These are phyloP conservation scores for Selaginella tamariscina DNA, from an alignment of 75 land plant species.

Conservation along the genomic window DNA sequence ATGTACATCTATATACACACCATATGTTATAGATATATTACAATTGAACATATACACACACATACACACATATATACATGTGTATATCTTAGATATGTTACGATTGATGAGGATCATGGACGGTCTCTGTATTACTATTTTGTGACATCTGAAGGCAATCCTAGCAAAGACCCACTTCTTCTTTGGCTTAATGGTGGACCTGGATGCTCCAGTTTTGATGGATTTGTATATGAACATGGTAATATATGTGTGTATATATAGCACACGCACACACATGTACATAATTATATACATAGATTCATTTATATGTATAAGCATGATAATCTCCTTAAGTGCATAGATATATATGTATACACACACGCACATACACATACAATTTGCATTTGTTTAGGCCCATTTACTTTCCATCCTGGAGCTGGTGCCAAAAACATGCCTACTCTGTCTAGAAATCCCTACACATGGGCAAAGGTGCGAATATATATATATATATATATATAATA, in stretches of 20 bases:
- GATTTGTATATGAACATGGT: constrained; percentile 91
- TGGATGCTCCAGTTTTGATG: constrained; percentile 93
- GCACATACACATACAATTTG: no score
- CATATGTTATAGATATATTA: not conserved
- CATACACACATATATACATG: not conserved
- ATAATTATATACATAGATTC: no score
- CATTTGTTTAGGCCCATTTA: no score
- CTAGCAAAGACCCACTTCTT: constrained; percentile 67
- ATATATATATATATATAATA: not conserved
- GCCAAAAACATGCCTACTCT: no score
- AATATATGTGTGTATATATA: no score
- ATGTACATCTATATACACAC: not conserved
- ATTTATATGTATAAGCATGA: no score
- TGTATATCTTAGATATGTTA: constrained; percentile 45
- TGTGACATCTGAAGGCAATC: constrained; percentile 49
- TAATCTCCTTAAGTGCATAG: no score
- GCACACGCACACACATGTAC: no score
- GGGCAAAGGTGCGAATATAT: constrained; percentile 58
- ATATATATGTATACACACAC: no score
- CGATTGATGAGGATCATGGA: constrained; percentile 41
- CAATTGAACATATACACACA: not conserved
- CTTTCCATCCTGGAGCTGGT: no score
- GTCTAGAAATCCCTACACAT: no score
- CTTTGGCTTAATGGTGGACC: constrained; percentile 97
- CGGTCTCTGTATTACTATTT: constrained; percentile 70